Evolutionary conservation across 2,329 filamentous ascomycete species (phyloP), one percentile per base, ranked within the genome.

Genomic region (Neodidymelliopsis sp.): DNA sequence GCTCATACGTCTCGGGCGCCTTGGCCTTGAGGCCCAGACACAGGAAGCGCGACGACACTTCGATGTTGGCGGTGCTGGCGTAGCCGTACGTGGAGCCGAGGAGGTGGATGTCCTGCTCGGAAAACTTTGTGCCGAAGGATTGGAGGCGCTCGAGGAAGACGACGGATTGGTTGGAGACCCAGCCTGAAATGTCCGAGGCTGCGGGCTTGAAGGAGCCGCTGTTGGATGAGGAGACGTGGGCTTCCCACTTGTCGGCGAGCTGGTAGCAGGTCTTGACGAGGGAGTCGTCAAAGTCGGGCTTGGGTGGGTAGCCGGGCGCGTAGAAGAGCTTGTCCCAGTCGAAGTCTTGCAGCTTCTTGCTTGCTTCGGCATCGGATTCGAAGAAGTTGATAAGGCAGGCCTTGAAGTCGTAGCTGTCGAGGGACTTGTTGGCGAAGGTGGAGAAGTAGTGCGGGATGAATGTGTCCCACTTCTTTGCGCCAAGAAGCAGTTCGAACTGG

Each of bases 401-500:
- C 71, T 93, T 96, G 82, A 99, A 99, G 66, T 97, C 90, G 63
- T 89, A 96, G 2, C 90, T 95, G 74, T 97, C 91, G 6, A 99
- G 81, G 2, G 91, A 96, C 73, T 91, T 93, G 67, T 84, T 84
- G 48, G 89, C 86, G 83, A 88, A 97, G 28, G 83, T 90, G 22
- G 82, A 85, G 72, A 97, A 97, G 77, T 97, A 97, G 75, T 96
- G 86, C 12, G 92, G 91, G 66, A 97, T 97, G 74, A 97, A 99
- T 62, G 86, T 88, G 79, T 97, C 90, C 77, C 94, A 99, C 70
- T 89, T 88, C n/a, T 87, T 81, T 53, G 89, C 88, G 25, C 91
- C 90, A 4, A 97, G 82, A 1, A 96, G 78, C 35, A 87, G 88
- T 66, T 99, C 94, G 11, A 99, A 85, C 64, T 92, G 87, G 73